Evolutionary conservation across 2,329 filamentous ascomycete genomes (phyloP), one percentile per base, ranked within the genome.

Genomic region (Pseudocercospora eumusae): DNA sequence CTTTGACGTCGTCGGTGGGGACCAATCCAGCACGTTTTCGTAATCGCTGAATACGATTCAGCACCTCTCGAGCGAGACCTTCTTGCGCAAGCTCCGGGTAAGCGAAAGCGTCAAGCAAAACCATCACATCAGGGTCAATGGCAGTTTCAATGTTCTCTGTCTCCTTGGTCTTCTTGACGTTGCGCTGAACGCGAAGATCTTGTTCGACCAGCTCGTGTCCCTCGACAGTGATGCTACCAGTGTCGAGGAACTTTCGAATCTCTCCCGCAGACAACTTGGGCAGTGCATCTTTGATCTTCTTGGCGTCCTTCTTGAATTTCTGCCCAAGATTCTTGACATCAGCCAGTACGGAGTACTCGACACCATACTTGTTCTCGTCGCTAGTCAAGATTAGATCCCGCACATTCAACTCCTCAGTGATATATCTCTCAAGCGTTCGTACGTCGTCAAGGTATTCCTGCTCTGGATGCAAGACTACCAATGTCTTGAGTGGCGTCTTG

Each of bases 241-340:
- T 84, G 45, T 84, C 79, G 44, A 95, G 81, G 75, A 92, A 99
- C 42, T 81, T 80, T 75, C 93, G 91, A 64, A 96, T 92, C 68
- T 96, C 85, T 10, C 91, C 86, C 68, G 88, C 93, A 20, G 84
- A 90, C 54, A 99, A 81, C 42, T 79, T 82, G 5, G 93, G 93
- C 50, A 99, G 80, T 1, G 91, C 92, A 79, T 93, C 96, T 82
- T 96, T 96, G 69, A 98, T 92, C 74, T 89, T 91, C 67, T 88
- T 86, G 67, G 92, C 91, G 72, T 97, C 93, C 79, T 96, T 97
- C 83, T 96, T 96, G 69, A 98, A 84, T 81, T 98, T 98, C 85
- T 96, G 96, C 67, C 95, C 95, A 15, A 99, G 83, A 1, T 91
- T 89, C 13, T 95, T 92, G 89, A 95, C 97, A 77, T 99, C 95